Evolutionary conservation across 1,284 basidiomycete species (phyloP), one percentile per base, ranked within the genome.

Genomic region (Rhodotorula glutinis): DNA sequence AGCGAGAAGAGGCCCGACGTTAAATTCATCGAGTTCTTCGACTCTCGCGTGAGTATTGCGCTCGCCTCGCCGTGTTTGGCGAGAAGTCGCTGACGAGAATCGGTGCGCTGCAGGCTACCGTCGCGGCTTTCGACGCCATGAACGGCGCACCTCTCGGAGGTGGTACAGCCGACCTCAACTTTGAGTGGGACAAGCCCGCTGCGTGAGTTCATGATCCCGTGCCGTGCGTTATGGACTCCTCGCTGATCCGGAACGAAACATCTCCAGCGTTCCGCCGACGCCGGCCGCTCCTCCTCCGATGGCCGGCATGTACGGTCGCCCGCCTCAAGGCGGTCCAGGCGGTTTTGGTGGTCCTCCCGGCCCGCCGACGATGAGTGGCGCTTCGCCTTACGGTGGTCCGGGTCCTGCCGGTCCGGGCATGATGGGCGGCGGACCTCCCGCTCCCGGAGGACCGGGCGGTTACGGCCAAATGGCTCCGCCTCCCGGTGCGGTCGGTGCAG

Each of bases 11-110:
- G 71, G 81, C 85, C 8, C 82, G 85, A 19, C 83, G 84, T 57
- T 87, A 88, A 63, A 85, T 87, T 59, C 87, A 90, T 96, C 19
- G 92, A 96, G 77, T 93, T 86, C 76, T 96, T 88, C 76, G 92
- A 96, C 77, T 89, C 85, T 53, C 82, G 92, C 76, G 91, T 89
- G 70, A 78, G 85, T 74, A 33, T 21, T 38, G 1, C 21, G 25
- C 4, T 51, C 27, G 23, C 25, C 2, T 29, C n/a, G 11, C 3
- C 25, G 21, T 7, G n/a, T 29, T 3, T 23, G 23, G 14, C 4
- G 47, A 21, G 14, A 3, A 1, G 19, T 7, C 16, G 10, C 9
- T 30, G 53, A 13, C 21, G 30, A 10, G 19, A 11, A 13, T 23
- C 19, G 0, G 25, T n/a, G 41, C 11, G 23, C 33, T 66, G 64